Conservation (phyloP, 371 early-diverging fungal species). For the Mucor piriformis region DNA sequence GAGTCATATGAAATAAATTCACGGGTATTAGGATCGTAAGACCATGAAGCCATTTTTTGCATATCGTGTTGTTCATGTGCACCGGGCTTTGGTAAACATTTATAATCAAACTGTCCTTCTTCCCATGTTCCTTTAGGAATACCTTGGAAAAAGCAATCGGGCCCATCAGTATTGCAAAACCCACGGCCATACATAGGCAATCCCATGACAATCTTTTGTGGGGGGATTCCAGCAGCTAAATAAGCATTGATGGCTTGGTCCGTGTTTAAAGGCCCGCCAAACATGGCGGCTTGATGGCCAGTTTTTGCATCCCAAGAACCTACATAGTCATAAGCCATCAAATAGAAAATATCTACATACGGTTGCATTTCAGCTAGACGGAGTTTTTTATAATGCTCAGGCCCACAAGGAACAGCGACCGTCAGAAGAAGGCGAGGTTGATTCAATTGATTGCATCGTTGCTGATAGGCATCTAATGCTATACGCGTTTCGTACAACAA, state of each 20-base stretch:
- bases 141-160: constrained; percentile 63
- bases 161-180: constrained; percentile 77
- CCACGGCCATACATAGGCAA: constrained; percentile 84
- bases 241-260: constrained; percentile 72
- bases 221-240: constrained; percentile 69
- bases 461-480: constrained; percentile 56
- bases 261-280: constrained; percentile 62
- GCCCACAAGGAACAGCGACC: constrained; percentile 75
- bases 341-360: constrained; percentile 71
- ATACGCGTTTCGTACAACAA: constrained; percentile 72
- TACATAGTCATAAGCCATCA: constrained; percentile 83
- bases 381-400: constrained; percentile 58
- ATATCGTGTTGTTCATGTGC: constrained; percentile 73
- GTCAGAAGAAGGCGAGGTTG: constrained; percentile 63
- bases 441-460: constrained; percentile 38
- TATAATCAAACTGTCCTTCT: constrained; percentile 80
- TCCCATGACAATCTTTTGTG: constrained; percentile 82
- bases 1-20: constrained; percentile 87
- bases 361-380: constrained; percentile 64
- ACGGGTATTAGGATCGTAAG: constrained; percentile 65
- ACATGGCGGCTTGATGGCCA: constrained; percentile 87
- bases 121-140: constrained; percentile 83
- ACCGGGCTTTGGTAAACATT: constrained; percentile 65
- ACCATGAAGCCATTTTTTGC: constrained; percentile 69
- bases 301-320: constrained; percentile 75